phyloP scores from a whole-genome alignment of 1,284 basidiomycete species.

The Tremellales sp. region DNA sequence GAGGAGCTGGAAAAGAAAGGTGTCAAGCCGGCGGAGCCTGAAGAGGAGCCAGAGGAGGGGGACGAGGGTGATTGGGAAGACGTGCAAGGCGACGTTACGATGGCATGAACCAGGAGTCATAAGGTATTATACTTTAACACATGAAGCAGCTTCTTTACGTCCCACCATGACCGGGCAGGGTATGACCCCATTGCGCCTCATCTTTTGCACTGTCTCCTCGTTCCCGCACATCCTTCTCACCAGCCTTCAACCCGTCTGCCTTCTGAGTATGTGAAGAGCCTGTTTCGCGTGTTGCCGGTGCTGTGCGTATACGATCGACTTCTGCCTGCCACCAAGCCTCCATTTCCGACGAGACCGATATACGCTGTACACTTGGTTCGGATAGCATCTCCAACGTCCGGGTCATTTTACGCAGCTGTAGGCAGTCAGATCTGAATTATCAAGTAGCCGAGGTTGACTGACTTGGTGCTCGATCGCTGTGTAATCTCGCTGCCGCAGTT shows the following conservation, averaged over 20 bases:
- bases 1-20: constrained; percentile 64
- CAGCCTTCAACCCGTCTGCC: background rate
- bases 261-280: background rate
- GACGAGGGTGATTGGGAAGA: constrained; percentile 56
- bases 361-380: constrained; percentile 33
- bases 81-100: constrained; percentile 57
- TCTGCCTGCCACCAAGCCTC: constrained; percentile 44
- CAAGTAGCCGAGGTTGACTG: constrained; percentile 10
- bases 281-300: background rate
- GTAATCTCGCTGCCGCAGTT: constrained; percentile 40
- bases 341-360: constrained; percentile 42
- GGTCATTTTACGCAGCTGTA: constrained; percentile 42
- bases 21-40: constrained; percentile 59
- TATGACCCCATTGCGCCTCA: constrained; percentile 24
- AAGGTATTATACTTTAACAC: constrained; percentile 1
- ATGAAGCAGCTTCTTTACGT: constrained; percentile 13
- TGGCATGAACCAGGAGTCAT: constrained; percentile 47
- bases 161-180: constrained; percentile 28
- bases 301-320: constrained; percentile 7
- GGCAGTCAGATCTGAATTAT: background rate
- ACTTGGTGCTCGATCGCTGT: constrained; percentile 50
- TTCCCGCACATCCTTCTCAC: constrained; percentile 3
- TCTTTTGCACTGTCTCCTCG: constrained; percentile 10
- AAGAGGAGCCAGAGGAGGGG: constrained; percentile 52
- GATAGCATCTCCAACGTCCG: constrained; percentile 46